Percentiles rank a stretch among this genome's conserved stretches.
Evolutionary conservation across 306 rosid species (phyloP).

Genomic region (Myrica gale): DNA sequence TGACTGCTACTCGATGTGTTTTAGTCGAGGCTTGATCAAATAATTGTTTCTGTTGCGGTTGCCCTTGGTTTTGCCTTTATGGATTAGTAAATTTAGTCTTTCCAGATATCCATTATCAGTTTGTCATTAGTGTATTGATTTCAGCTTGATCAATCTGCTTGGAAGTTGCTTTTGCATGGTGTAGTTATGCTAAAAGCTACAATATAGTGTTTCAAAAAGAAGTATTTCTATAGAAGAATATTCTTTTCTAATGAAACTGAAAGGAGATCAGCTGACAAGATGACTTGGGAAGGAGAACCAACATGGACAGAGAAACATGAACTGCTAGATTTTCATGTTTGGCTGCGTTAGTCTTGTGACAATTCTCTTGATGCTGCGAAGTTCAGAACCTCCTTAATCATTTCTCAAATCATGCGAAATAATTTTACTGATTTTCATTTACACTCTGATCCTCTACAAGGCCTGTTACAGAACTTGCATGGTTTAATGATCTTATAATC

Average conservation of each 20-base stretch:
- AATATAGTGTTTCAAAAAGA: not conserved
- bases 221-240: not conserved
- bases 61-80: not conserved
- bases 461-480: constrained; percentile 7
- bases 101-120: not conserved
- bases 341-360: constrained; percentile 6
- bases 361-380: constrained; percentile 8
- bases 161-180: constrained; percentile 2
- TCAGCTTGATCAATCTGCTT: constrained; percentile 9
- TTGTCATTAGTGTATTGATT: not conserved
- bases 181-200: constrained; percentile 2
- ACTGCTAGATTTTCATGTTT: constrained; percentile 6
- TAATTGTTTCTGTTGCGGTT: not conserved
- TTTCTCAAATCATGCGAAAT: not conserved
- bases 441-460: constrained; percentile 13
- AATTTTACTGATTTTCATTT: not conserved
- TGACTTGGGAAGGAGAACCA: not conserved
- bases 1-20: not conserved
- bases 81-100: not conserved
- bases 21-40: not conserved
- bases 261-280: not conserved
- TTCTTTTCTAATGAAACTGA: not conserved
- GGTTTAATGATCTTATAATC: not conserved
- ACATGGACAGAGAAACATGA: not conserved
- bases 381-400: not conserved